These are phyloP conservation scores for Leccinum ochraceum DNA, from an alignment of 768 basidiomycete genomes.

Conservation along the genomic window DNA sequence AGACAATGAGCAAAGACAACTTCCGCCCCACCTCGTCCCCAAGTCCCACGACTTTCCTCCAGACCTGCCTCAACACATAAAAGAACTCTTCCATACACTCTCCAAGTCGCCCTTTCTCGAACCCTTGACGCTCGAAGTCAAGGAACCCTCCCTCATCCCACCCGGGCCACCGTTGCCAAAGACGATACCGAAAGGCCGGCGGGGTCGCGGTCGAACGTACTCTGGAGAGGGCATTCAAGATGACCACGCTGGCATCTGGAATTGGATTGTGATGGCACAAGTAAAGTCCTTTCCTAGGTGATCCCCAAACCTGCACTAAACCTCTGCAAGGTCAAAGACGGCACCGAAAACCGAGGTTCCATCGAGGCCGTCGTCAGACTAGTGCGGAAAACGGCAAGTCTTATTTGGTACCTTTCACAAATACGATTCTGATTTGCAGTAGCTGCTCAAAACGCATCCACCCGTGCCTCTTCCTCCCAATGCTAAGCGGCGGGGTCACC, in stretches of 20 bases:
- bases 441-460: conserved; percentile 62
- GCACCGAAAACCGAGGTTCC: conserved; percentile 76
- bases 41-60: conserved; percentile 42
- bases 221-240: conserved; percentile 60
- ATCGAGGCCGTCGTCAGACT: conserved; percentile 73
- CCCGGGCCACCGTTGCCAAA: conserved; percentile 63
- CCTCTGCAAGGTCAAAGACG: conserved; percentile 69
- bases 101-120: conserved; percentile 70
- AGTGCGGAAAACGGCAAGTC: conserved; percentile 68
- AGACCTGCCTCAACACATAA: conserved; percentile 52
- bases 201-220: conserved; percentile 68
- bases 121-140: conserved; percentile 52
- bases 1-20: conserved; percentile 40
- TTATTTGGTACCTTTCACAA: neutral
- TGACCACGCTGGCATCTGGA: conserved; percentile 64
- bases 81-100: conserved; percentile 57
- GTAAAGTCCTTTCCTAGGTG: conserved; percentile 34
- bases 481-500: conserved; percentile 55
- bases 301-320: neutral
- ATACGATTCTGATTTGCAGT: conserved; percentile 10
- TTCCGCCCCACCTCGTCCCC: conserved; percentile 30
- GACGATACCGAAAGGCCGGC: conserved; percentile 56
- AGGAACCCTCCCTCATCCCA: conserved; percentile 48
- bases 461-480: conserved; percentile 65
- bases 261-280: conserved; percentile 75